phyloP scores from a whole-genome alignment of 176 grass and related monocot genomes.

The Alloteropsis semialata region DNA sequence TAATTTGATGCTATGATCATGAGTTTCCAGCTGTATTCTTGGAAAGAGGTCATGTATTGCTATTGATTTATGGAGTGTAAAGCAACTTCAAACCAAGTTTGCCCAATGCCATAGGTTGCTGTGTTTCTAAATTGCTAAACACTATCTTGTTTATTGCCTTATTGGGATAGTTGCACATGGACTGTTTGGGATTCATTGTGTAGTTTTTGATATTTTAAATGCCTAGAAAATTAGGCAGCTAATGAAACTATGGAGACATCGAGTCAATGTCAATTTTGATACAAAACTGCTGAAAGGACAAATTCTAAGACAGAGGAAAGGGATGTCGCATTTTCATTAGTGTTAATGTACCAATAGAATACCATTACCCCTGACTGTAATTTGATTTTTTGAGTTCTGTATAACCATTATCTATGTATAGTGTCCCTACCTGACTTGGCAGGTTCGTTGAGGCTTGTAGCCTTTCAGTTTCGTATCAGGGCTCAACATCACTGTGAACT shows the following conservation, averaged over 20 bases:
- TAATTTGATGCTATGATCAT: background rate
- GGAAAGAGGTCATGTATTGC: background rate
- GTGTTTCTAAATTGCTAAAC: background rate
- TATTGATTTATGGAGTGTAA: background rate
- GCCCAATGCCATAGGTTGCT: background rate
- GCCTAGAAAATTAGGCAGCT: background rate
- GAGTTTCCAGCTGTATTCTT: background rate
- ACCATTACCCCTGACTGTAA: background rate
- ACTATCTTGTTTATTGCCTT: background rate
- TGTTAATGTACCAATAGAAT: background rate
- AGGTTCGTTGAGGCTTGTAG: background rate
- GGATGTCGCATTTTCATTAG: background rate
- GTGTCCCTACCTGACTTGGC: background rate
- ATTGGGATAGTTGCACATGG: background rate
- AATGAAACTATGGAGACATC: background rate
- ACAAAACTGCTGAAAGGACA: background rate
- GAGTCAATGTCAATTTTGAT: conserved; percentile 1
- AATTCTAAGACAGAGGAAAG: background rate
- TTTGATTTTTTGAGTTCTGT: background rate
- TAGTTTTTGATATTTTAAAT: background rate
- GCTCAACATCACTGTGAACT: background rate
- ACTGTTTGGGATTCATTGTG: background rate
- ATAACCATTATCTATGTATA: background rate
- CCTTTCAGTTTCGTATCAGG: background rate
- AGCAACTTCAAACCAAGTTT: background rate